Evolutionary conservation across 768 basidiomycete species (phyloP).

Genomic region (Tylopilus sp.): DNA sequence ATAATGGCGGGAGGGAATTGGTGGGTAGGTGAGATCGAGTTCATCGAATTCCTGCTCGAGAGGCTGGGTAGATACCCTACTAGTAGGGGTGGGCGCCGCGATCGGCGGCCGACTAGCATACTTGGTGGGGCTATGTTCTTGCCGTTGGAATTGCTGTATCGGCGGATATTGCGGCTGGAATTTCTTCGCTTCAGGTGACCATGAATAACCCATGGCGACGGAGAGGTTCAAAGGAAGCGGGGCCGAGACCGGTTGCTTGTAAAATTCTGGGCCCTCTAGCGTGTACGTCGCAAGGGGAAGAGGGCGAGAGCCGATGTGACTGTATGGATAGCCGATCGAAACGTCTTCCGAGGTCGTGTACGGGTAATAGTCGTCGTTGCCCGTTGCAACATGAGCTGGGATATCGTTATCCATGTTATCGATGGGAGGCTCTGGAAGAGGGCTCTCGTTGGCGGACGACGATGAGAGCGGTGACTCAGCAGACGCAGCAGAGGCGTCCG

Average conservation of each 20-base stretch:
- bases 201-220: slow-evolving; percentile 30
- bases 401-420: slow-evolving; percentile 33
- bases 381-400: slow-evolving; percentile 22
- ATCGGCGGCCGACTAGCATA: slow-evolving; percentile 16
- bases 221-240: slow-evolving; percentile 32
- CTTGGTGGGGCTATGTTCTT: slow-evolving; percentile 21
- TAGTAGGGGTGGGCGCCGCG: slow-evolving; percentile 9
- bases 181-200: slow-evolving; percentile 33
- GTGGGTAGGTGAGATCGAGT: slow-evolving; percentile 23
- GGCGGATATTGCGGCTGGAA: slow-evolving; percentile 36
- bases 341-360: slow-evolving; percentile 27
- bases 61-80: no score
- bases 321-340: slow-evolving; percentile 21
- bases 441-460: slow-evolving; percentile 38
- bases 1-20: slow-evolving; percentile 24
- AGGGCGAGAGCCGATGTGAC: slow-evolving; percentile 20
- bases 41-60: slow-evolving; percentile 29
- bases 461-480: slow-evolving; percentile 40
- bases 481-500: slow-evolving; percentile 34
- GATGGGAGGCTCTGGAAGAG: slow-evolving; percentile 36
- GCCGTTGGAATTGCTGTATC: slow-evolving; percentile 28
- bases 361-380: slow-evolving; percentile 28
- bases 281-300: slow-evolving; percentile 23
- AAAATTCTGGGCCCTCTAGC: slow-evolving; percentile 22
- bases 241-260: slow-evolving; percentile 34